Base-by-base conservation (phyloP, 768 basidiomycete species). In the Leccinum imitatum region DNA sequence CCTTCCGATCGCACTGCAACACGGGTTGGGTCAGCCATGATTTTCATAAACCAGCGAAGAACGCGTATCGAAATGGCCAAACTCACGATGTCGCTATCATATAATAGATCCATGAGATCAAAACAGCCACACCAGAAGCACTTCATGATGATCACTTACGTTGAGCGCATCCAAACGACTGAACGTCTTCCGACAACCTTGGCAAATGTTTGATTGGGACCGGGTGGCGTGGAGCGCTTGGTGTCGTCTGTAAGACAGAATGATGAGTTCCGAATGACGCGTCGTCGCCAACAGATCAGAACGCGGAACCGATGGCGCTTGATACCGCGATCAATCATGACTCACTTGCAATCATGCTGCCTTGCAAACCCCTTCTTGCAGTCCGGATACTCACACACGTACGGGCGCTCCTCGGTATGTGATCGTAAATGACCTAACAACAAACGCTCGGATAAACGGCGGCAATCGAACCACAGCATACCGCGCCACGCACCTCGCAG, bases 301-400 rank as follows among this genome's bases (percentile, higher is more conserved):
- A 54, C 6, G 30, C 23, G 19, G 39, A 37, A 39, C n/a, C 3
- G 33, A 53, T 21, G 33, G 21, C 1, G 52, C 4, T 13, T 33
- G 52, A 35, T 35, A 35, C 33, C 8, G 30, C 25, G 63, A 67
- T 67, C 66, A 54, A 56, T 25, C 31, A 19, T 21, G 17, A 86
- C 90, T 71, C 69, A 91, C 89, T 97, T 97, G 90, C 94, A 96
- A 71, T 98, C 95, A 73, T 98, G 95, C 73, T 95, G 93, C 50
- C 95, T 84, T 54, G 95, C 95, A 72, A 97, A 96, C 25, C 92
- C 90, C 73, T 97, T 98, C 71, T 90, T 90, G 74, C 95, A 98
- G 31, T 93, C 94, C 13, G 92, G 91, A 84, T 90, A 95, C 60
- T 92, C 89, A 73, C 95, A 97, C 60, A 92, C 85, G 75, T 93